phyloP scores from a whole-genome alignment of 1,284 basidiomycete genomes.

The Meripilus lineatus region DNA sequence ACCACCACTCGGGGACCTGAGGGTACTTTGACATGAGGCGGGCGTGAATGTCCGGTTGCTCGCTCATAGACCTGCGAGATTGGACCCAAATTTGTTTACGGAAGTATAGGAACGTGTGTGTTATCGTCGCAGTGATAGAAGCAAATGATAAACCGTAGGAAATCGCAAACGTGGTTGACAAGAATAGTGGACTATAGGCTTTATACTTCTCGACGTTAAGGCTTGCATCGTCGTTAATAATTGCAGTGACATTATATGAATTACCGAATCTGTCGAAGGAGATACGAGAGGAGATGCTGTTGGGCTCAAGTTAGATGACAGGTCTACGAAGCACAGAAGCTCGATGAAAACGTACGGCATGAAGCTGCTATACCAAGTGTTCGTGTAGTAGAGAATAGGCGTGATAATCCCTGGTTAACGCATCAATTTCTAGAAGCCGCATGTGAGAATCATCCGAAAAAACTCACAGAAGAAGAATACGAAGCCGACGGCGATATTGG shows the following conservation, averaged over 20 bases:
- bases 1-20: conserved; percentile 75
- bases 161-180: conserved; percentile 66
- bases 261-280: conserved; percentile 55
- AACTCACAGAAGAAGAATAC: conserved; percentile 51
- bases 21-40: conserved; percentile 76
- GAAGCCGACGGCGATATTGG: conserved; percentile 55
- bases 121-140: conserved; percentile 52
- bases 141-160: conserved; percentile 62
- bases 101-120: conserved; percentile 80
- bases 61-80: conserved; percentile 56
- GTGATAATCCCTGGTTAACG: conserved; percentile 55
- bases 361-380: conserved; percentile 32
- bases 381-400: conserved; percentile 51
- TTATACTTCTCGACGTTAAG: conserved; percentile 50
- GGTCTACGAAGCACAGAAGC: not conserved
- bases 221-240: conserved; percentile 45
- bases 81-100: conserved; percentile 73
- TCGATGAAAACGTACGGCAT: conserved; percentile 38
- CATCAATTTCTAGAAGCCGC: conserved; percentile 21
- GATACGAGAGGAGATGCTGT: conserved; percentile 47
- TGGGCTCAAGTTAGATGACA: not conserved
- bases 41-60: conserved; percentile 84
- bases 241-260: conserved; percentile 52
- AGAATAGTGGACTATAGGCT: conserved; percentile 54
- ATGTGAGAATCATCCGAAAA: conserved; percentile 14